Base-by-base conservation (phyloP, 352 stramenopile genomes). In the Phytopythium cucurbitacearum region DNA sequence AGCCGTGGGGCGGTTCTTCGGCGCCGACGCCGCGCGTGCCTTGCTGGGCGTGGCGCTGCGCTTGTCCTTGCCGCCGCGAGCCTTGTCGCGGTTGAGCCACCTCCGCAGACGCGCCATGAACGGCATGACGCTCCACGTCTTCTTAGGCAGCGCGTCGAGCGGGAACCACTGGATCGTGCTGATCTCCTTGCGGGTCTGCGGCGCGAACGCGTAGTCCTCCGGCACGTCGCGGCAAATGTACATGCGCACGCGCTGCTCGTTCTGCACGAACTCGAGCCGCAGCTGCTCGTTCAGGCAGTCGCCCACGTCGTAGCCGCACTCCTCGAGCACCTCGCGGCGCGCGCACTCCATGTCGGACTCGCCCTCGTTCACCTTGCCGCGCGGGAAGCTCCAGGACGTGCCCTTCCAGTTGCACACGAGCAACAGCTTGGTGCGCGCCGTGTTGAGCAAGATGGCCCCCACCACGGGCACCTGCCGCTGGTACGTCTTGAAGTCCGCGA, bases 111-210 rank as follows among this genome's bases (percentile, higher is more conserved):
- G 80, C 44, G 76, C 69, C 71, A 98, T 89, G 59, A 98, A 97
- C 7, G 94, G 94, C 60, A 98, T 73, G 40, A 98, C 91, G 36
- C 86, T 96, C 79, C 91, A 98, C 42, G 85, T 96, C 60, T 97
- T 96, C 72, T 95, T 95, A 6, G 94, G 92, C n/a, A 98, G 57
- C 11, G 80, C 57, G 60, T 96, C 80, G 43, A 97, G 87, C 32
- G 79, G 57, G 62, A 97, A 94, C 86, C 88, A 98, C 66, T 94
- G 61, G 38, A 98, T 94, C 7, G 91, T 65, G 48, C 86, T 94
- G 58, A 98, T 96, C 78, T 98, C 94, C 67, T 98, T 98, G 21
- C 93, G 79, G 6, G 91, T 97, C 53, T 98, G 90, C 39, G 94
- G 92, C 46, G 83, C 84, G 63, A 98, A 98, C 16, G 80, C 70